These are phyloP conservation scores for Hortaea werneckii DNA, from an alignment of 2,329 filamentous ascomycete genomes.

Conservation along the genomic window DNA sequence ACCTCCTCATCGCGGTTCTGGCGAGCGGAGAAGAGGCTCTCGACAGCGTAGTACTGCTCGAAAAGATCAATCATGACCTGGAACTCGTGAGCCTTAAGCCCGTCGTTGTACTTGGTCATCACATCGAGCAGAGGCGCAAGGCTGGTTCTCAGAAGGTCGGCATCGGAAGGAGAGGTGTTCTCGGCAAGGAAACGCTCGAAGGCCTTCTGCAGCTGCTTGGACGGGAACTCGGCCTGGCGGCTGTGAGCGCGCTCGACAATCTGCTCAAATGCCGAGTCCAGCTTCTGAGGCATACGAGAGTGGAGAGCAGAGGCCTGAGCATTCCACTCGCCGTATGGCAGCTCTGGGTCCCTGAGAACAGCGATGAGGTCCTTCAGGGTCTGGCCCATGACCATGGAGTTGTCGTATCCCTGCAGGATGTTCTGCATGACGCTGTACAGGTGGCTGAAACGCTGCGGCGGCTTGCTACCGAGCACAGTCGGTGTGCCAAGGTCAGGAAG, in stretches of 20 bases:
- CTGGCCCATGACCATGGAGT: conserved; percentile 86
- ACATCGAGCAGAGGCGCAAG: conserved; percentile 69
- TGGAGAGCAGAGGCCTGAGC: conserved; percentile 95
- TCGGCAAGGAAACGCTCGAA: conserved; percentile 85
- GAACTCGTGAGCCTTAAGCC: conserved; percentile 84
- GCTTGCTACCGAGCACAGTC: conserved; percentile 80
- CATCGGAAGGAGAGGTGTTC: conserved; percentile 57
- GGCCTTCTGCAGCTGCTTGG: conserved; percentile 74
- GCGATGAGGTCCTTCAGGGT: conserved; percentile 83
- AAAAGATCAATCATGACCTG: conserved; percentile 70
- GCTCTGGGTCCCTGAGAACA: conserved; percentile 76
- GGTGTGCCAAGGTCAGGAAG: conserved; percentile 79
- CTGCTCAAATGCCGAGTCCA: conserved; percentile 71
- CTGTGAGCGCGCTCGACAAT: conserved; percentile 74
- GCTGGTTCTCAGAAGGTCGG: conserved; percentile 59
- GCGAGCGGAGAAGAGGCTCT: conserved; percentile 77
- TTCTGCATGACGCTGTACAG: conserved; percentile 70
- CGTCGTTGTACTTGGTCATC: conserved; percentile 71
- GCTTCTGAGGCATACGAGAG: conserved; percentile 89
- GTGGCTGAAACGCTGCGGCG: conserved; percentile 74
- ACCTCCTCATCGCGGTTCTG: conserved; percentile 86
- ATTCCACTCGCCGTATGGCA: conserved; percentile 94
- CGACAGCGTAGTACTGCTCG: conserved; percentile 69
- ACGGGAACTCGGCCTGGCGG: conserved; percentile 78
- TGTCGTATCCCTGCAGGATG: conserved; percentile 89